Conservation (phyloP, 305 asterid species). For the Fraxinus xanthoxyloides region DNA sequence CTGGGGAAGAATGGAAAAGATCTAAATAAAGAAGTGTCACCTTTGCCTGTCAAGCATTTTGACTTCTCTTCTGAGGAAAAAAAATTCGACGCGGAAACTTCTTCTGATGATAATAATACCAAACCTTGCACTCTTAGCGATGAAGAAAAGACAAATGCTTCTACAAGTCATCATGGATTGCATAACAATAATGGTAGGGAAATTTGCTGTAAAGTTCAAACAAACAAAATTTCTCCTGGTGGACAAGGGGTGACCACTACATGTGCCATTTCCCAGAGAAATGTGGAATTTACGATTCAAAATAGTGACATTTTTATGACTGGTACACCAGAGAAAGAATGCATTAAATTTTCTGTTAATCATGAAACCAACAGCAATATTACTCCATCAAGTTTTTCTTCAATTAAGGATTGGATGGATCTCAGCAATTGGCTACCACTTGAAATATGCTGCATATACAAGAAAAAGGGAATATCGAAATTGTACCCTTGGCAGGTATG, state of each 20-base stretch:
- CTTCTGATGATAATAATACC: conserved; percentile 33
- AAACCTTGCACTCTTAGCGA: conserved; percentile 30
- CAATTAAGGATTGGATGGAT: conserved; percentile 55
- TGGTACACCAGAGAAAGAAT: conserved; percentile 39
- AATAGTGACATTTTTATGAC: conserved; percentile 31
- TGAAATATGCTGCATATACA: conserved; percentile 79
- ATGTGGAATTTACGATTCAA: conserved; percentile 28
- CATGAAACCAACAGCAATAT: conserved; percentile 38
- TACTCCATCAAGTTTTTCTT: conserved; percentile 69
- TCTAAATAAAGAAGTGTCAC: conserved; percentile 65
- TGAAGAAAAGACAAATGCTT: conserved; percentile 26
- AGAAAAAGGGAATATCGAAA: conserved; percentile 78
- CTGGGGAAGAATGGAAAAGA: conserved; percentile 42
- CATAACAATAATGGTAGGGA: conserved; percentile 22
- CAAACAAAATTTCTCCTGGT: conserved; percentile 25
- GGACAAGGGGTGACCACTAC: conserved; percentile 31
- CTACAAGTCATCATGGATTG: conserved; percentile 30
- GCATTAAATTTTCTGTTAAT: conserved; percentile 25
- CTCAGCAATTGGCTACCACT: conserved; percentile 86
- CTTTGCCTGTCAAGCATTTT: conserved; percentile 91
- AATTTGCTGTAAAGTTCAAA: conserved; percentile 29
- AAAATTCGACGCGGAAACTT: conserved; percentile 30
- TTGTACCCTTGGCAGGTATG: conserved; percentile 94
- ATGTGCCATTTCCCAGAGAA: conserved; percentile 32
- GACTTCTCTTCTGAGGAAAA: conserved; percentile 73